These are phyloP conservation scores for Trichoderma oligosporum DNA, from an alignment of 2,329 filamentous ascomycete species.

Conservation along the genomic window DNA sequence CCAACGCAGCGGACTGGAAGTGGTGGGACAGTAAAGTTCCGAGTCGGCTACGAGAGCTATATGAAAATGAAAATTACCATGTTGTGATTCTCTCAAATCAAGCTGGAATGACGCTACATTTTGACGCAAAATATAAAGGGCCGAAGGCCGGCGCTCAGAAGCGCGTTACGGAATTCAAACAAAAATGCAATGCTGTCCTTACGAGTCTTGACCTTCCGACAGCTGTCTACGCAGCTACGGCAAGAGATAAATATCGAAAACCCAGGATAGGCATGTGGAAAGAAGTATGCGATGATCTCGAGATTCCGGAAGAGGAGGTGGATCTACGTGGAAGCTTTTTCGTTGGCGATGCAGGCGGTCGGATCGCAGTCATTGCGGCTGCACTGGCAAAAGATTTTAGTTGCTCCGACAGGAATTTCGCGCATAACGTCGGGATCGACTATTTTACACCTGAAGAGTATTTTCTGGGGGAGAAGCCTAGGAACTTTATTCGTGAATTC, in stretches of 20 bases:
- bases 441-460: slow-evolving; percentile 91
- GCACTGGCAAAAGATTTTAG: slow-evolving; percentile 55
- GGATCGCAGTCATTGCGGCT: slow-evolving; percentile 40
- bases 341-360: slow-evolving; percentile 79
- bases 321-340: slow-evolving; percentile 73
- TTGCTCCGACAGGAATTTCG: slow-evolving; percentile 72
- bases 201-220: slow-evolving; percentile 70
- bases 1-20: slow-evolving; percentile 76
- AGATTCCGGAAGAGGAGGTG: slow-evolving; percentile 54
- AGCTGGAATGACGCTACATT: slow-evolving; percentile 71
- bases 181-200: slow-evolving; percentile 69
- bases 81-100: slow-evolving; percentile 87
- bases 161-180: slow-evolving; percentile 75
- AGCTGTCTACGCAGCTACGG: slow-evolving; percentile 81
- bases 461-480: slow-evolving; percentile 66
- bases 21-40: slow-evolving; percentile 84
- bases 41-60: slow-evolving; percentile 59
- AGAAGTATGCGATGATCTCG: slow-evolving; percentile 55
- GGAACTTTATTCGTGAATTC: slow-evolving; percentile 66
- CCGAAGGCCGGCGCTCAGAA: slow-evolving; percentile 59
- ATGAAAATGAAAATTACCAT: slow-evolving; percentile 65
- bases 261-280: slow-evolving; percentile 88
- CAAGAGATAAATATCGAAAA: slow-evolving; percentile 78
- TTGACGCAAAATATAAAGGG: slow-evolving; percentile 61
- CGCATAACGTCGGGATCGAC: slow-evolving; percentile 73